Evolutionary conservation across 805 yeast genomes (phyloP).

Genomic region (Grigorovia transvaalensis): DNA sequence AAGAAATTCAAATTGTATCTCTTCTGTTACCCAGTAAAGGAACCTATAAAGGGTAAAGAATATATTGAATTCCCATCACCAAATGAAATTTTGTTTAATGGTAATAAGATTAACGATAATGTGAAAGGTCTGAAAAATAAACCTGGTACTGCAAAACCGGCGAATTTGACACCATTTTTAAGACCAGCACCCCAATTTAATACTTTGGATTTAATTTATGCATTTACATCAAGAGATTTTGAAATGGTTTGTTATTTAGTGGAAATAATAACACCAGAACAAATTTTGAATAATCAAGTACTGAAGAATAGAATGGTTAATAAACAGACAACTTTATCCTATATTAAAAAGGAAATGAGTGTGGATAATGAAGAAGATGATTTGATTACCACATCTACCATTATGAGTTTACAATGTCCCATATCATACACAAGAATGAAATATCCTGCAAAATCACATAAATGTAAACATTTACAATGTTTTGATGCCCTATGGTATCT

Average conservation of each 20-base stretch:
- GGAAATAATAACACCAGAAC: constrained; percentile 33
- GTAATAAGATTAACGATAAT: constrained; percentile 36
- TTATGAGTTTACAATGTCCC: constrained; percentile 68
- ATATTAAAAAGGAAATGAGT: constrained; percentile 32
- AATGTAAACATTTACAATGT: constrained; percentile 77
- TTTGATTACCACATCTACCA: constrained; percentile 53
- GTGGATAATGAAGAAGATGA: constrained; percentile 56
- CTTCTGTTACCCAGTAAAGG: constrained; percentile 41
- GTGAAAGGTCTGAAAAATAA: constrained; percentile 66
- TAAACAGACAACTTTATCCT: constrained; percentile 38
- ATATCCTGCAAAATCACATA: constrained; percentile 58
- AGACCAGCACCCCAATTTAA: constrained; percentile 27
- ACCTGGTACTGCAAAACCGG: constrained; percentile 72
- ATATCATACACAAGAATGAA: constrained; percentile 60
- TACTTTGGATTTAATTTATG: constrained; percentile 42
- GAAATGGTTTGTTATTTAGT: constrained; percentile 49
- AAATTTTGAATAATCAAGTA: constrained; percentile 30
- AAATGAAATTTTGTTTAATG: constrained; percentile 54
- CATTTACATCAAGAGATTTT: constrained; percentile 40
- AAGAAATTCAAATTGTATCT: constrained; percentile 36
- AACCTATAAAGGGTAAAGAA: constrained; percentile 40
- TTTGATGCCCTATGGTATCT: constrained; percentile 73
- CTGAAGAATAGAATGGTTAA: constrained; percentile 42
- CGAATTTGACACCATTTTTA: constrained; percentile 50
- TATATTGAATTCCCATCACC: constrained; percentile 70